These are phyloP conservation scores for Xenoacremonium recifei DNA, from an alignment of 2,329 filamentous ascomycete species.

Conservation along the genomic window DNA sequence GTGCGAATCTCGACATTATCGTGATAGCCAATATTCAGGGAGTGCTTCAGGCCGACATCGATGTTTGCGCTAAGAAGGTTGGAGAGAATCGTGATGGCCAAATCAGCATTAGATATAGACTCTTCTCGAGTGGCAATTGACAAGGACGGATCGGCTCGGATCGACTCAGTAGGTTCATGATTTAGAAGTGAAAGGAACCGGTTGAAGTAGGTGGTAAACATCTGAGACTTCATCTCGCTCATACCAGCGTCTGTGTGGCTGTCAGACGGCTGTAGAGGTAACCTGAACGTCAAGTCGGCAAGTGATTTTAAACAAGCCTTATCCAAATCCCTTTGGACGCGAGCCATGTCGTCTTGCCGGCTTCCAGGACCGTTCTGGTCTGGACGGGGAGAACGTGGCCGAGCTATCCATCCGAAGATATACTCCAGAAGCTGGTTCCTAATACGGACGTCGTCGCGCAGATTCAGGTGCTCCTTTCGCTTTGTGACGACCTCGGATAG, in stretches of 20 bases:
- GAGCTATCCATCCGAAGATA: slow-evolving; percentile 67
- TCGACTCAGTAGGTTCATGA: slow-evolving; percentile 48
- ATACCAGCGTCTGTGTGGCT: slow-evolving; percentile 64
- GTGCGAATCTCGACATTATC: slow-evolving; percentile 68
- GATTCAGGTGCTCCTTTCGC: slow-evolving; percentile 66
- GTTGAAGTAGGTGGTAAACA: slow-evolving; percentile 72
- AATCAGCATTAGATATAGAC: slow-evolving; percentile 53
- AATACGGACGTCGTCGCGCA: slow-evolving; percentile 67
- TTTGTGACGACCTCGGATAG: slow-evolving; percentile 63
- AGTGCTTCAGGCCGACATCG: slow-evolving; percentile 69
- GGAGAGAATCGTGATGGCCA: slow-evolving; percentile 66
- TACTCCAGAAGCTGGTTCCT: slow-evolving; percentile 67
- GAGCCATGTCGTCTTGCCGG: slow-evolving; percentile 55
- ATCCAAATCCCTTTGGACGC: slow-evolving; percentile 65
- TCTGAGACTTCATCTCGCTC: slow-evolving; percentile 67
- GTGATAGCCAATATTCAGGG: slow-evolving; percentile 68
- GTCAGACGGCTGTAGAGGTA: slow-evolving; percentile 65
- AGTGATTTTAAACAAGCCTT: slow-evolving; percentile 63
- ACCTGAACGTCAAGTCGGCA: slow-evolving; percentile 63
- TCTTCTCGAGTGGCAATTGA: slow-evolving; percentile 50
- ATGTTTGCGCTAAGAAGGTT: slow-evolving; percentile 71
- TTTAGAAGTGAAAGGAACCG: slow-evolving; percentile 66
- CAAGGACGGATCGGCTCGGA: slow-evolving; percentile 24
- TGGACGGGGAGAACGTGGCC: slow-evolving; percentile 51
- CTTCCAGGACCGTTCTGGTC: slow-evolving; percentile 40